These are phyloP conservation scores for Phylloboletellus chloephorus DNA, from an alignment of 1,284 basidiomycete genomes.

Conservation along the genomic window DNA sequence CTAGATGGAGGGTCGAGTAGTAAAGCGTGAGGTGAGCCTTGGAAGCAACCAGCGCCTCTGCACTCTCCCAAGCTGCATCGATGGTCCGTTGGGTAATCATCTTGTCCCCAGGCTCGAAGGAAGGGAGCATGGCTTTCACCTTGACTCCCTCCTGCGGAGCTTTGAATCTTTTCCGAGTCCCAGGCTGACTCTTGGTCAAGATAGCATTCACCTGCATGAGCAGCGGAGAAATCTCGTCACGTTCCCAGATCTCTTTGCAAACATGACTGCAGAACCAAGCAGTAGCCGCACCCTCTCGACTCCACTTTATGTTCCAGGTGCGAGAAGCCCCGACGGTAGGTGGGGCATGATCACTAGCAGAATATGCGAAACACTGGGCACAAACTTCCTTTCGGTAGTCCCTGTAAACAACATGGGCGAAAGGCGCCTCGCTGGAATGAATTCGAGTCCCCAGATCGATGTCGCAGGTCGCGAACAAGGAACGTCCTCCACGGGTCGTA, in stretches of 20 bases:
- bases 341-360: conserved; percentile 38
- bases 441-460: conserved; percentile 41
- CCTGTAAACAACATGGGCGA: conserved; percentile 45
- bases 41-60: conserved; percentile 21
- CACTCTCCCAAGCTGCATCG: conserved; percentile 33
- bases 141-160: conserved; percentile 29
- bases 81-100: conserved; percentile 29
- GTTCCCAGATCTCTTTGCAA: conserved; percentile 44
- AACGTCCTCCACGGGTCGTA: conserved; percentile 48
- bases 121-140: conserved; percentile 12
- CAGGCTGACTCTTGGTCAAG: conserved; percentile 31
- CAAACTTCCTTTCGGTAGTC: conserved; percentile 62
- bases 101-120: conserved; percentile 7
- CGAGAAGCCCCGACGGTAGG: conserved; percentile 19
- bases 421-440: conserved; percentile 40
- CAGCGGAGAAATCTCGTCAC: conserved; percentile 30
- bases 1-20: conserved; percentile 30
- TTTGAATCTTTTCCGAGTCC: conserved; percentile 29
- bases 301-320: conserved; percentile 41
- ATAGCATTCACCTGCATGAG: conserved; percentile 30
- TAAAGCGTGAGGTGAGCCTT: conserved; percentile 18
- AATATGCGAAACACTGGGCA: conserved; percentile 56
- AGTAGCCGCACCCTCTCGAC: conserved; percentile 32
- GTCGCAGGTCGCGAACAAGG: conserved; percentile 41
- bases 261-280: conserved; percentile 51